Evolutionary conservation across 73 alveolate species (phyloP), one percentile per base, ranked within the genome.

Genomic region (Stentor coeruleus): DNA sequence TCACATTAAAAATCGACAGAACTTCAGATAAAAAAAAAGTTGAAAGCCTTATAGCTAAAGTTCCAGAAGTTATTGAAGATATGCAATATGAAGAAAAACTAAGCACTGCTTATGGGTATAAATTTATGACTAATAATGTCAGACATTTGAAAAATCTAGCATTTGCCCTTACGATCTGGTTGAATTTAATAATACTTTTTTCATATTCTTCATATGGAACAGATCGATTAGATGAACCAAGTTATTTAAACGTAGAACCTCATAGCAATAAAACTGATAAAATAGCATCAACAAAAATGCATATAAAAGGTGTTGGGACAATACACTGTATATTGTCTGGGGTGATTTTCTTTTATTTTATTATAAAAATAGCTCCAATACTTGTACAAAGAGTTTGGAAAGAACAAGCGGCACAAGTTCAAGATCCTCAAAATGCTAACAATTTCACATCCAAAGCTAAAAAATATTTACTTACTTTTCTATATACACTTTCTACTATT

Each of bases 1-100:
- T 49, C 20, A 6, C 6, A 11, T 11, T 11, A 6, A 6, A 20
- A 20, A 20, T 49, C 20, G 66, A 49, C 20, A 49, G 66, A 20
- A 11, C 66, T 11, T 49, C 66, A 20, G 66, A 49, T 49, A 49
- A 49, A 20, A 49, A 49, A 20, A 49, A 49, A 49, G 66, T 49
- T 20, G 66, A 49, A 20, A 11, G 20, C 20, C 20, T 49, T n/a
- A 82, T 95, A 60, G 86, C 86, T 30, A 92, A 87, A 59, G 86
- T 91, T n/a, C 95, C 94, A 3, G 95, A 95, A 59, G 84, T 97
- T 14, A 92, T 92, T 80, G 98, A 97, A 79, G 98, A 94, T 81
- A 94, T 97, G 94, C 93, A 91, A 81, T 97, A 95, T 75, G 98
- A 94, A 77, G 96, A 94, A 80, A 82, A 88, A 74, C 89, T 93